Percentiles rank a stretch among this genome's conserved stretches.
These are phyloP conservation scores for Torulaspora gathmanii DNA, from an alignment of 805 yeast genomes.

Conservation along the genomic window DNA sequence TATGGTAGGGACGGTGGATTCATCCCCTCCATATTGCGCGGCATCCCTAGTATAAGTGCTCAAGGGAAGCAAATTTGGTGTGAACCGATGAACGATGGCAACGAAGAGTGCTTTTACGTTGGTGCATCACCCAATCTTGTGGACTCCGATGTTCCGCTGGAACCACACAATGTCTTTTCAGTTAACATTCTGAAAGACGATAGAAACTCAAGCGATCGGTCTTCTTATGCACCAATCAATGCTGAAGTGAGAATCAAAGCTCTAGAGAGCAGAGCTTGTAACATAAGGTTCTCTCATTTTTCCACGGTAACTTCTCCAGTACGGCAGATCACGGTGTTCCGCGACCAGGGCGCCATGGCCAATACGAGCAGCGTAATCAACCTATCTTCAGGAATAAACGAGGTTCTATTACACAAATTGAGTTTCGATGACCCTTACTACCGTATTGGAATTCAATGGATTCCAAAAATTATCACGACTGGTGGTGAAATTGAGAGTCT, in stretches of 20 bases:
- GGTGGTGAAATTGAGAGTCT: constrained; percentile 33
- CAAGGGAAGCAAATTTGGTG: constrained; percentile 36
- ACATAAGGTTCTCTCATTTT: constrained; percentile 52
- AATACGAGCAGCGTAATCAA: constrained; percentile 46
- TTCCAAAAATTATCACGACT: constrained; percentile 50
- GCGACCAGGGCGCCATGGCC: constrained; percentile 27
- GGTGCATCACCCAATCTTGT: constrained; percentile 47
- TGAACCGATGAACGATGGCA: constrained; percentile 40
- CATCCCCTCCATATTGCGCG: constrained; percentile 45
- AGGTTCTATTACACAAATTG: constrained; percentile 58
- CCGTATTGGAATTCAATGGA: constrained; percentile 70
- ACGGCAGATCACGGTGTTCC: constrained; percentile 52
- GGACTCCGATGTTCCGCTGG: constrained; percentile 36
- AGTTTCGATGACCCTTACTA: constrained; percentile 51
- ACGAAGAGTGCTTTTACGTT: constrained; percentile 50
- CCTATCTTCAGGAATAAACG: constrained; percentile 58
- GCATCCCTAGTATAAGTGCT: constrained; percentile 59
- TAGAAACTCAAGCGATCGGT: constrained; percentile 40
- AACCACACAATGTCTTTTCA: constrained; percentile 40
- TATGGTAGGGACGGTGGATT: constrained; percentile 47
- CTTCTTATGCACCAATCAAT: constrained; percentile 58
- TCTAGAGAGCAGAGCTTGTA: constrained; percentile 61
- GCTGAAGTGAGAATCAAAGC: constrained; percentile 59
- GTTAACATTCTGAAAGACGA: constrained; percentile 50
- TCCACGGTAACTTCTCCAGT: constrained; percentile 51